Percentiles rank a stretch among this genome's conserved stretches.
These are phyloP conservation scores for Circinella umbellata DNA, from an alignment of 371 early-diverging fungal genomes.

Conservation along the genomic window DNA sequence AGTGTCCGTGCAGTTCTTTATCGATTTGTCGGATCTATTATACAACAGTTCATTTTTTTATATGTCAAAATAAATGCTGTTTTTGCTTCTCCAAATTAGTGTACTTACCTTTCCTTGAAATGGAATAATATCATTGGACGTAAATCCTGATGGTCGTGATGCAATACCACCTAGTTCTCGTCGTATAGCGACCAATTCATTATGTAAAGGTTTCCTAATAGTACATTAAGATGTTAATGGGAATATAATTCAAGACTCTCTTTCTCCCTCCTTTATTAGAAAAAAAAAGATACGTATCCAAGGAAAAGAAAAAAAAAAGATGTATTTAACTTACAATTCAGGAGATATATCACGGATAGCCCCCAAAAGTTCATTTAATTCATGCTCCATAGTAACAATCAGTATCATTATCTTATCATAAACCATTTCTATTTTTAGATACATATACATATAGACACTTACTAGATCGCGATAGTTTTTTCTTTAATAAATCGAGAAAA, in stretches of 20 bases:
- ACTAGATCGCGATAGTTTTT: conserved; percentile 62
- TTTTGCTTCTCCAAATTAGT: not conserved
- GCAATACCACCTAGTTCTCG: conserved; percentile 61
- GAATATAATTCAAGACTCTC: no score
- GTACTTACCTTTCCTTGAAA: conserved; percentile 60
- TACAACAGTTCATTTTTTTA: not conserved
- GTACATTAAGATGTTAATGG: no score
- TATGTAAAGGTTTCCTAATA: conserved; percentile 65
- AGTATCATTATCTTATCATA: not conserved
- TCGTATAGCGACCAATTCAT: conserved; percentile 67
- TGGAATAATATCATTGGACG: conserved; percentile 49
- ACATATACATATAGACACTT: conserved; percentile 24
- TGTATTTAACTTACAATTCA: conserved; percentile 31
- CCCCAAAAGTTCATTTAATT: conserved; percentile 28
- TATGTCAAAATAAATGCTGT: not conserved
- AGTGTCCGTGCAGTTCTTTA: conserved; percentile 18
- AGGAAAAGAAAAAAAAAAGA: no score
- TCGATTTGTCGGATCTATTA: conserved; percentile 71
- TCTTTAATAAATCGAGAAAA: conserved; percentile 60
- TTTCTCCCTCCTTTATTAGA: no score
- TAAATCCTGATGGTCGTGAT: conserved; percentile 49
- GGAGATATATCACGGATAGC: conserved; percentile 53
- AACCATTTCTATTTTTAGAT: not conserved
- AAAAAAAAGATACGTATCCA: no score
- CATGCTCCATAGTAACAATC: conserved; percentile 28